Evolutionary conservation across 2,329 filamentous ascomycete genomes (phyloP).

Genomic region (Dactylonectria macrodidyma): DNA sequence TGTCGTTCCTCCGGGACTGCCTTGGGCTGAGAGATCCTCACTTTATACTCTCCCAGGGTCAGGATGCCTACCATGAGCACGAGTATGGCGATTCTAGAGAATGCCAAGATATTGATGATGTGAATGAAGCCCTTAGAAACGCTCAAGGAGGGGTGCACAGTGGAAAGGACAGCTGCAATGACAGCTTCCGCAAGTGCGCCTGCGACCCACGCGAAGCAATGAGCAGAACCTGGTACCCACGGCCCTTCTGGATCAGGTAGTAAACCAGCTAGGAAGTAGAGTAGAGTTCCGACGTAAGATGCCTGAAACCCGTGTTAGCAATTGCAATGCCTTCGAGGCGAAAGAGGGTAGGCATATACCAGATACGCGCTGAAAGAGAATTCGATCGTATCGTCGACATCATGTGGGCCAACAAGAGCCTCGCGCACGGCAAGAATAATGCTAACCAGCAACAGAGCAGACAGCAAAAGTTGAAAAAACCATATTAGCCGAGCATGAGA

Average conservation of each 20-base stretch:
- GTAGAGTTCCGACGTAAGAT: slow-evolving; percentile 57
- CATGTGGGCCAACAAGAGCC: slow-evolving; percentile 49
- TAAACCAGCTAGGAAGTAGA: slow-evolving; percentile 59
- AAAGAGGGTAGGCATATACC: slow-evolving; percentile 40
- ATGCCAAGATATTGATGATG: slow-evolving; percentile 49
- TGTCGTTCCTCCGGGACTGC: slow-evolving; percentile 54
- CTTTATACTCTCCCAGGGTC: slow-evolving; percentile 49
- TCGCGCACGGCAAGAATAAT: slow-evolving; percentile 51
- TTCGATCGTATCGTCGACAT: slow-evolving; percentile 42
- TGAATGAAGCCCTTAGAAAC: slow-evolving; percentile 50
- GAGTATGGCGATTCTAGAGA: slow-evolving; percentile 52
- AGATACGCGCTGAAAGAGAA: slow-evolving; percentile 60
- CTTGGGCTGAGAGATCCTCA: slow-evolving; percentile 45
- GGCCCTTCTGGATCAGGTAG: slow-evolving; percentile 61
- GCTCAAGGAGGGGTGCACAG: slow-evolving; percentile 48
- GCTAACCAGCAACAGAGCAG: slow-evolving; percentile 52
- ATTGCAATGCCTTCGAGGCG: not conserved
- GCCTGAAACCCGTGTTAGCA: slow-evolving; percentile 46
- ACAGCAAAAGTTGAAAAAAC: slow-evolving; percentile 52
- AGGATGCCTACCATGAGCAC: slow-evolving; percentile 54
- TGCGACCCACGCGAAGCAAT: slow-evolving; percentile 56
- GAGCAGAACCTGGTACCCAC: slow-evolving; percentile 56
- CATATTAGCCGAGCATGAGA: slow-evolving; percentile 54
- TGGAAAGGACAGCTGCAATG: slow-evolving; percentile 53
- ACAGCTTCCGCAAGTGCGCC: slow-evolving; percentile 54